phyloP scores from a whole-genome alignment of 2,329 filamentous ascomycete genomes.

The Ilyonectria sp. region DNA sequence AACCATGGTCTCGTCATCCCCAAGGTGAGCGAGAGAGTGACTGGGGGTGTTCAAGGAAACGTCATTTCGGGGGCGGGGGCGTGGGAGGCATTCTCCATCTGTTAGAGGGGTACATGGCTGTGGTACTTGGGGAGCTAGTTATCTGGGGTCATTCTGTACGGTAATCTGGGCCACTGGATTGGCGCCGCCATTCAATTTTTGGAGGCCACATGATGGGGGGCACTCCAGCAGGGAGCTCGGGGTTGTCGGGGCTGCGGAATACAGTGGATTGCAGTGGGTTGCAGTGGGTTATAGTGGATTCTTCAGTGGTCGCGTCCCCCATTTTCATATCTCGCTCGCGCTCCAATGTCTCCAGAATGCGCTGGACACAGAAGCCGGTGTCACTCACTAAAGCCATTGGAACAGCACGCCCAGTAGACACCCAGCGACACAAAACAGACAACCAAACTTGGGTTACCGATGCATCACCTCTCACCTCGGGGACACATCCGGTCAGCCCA shows the following conservation, averaged over 20 bases:
- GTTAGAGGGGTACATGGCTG: constrained; percentile 30
- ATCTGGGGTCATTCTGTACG: constrained; percentile 18
- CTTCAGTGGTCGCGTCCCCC: not conserved
- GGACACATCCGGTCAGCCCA: constrained; percentile 23
- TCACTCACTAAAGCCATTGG: not conserved
- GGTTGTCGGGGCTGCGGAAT: not conserved
- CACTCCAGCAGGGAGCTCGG: not conserved
- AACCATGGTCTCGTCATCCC: not conserved
- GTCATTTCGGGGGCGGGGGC: constrained; percentile 26
- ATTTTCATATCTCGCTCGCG: no score
- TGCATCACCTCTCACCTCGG: constrained; percentile 22
- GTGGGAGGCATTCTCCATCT: constrained; percentile 26
- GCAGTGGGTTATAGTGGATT: not conserved
- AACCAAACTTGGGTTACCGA: not conserved
- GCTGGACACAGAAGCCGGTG: not conserved
- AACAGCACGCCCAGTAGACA: not conserved
- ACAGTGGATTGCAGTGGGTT: not conserved
- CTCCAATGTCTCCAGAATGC: not conserved
- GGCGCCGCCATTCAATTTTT: constrained; percentile 9
- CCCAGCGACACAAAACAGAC: no score
- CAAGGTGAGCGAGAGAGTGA: not conserved
- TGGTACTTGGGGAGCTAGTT: constrained; percentile 20
- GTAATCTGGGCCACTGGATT: constrained; percentile 26
- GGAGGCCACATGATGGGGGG: constrained; percentile 24
- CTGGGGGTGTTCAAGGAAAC: constrained; percentile 25